Evolutionary conservation across 2,329 filamentous ascomycete genomes (phyloP).

Genomic region (Trichophyton rubrum): DNA sequence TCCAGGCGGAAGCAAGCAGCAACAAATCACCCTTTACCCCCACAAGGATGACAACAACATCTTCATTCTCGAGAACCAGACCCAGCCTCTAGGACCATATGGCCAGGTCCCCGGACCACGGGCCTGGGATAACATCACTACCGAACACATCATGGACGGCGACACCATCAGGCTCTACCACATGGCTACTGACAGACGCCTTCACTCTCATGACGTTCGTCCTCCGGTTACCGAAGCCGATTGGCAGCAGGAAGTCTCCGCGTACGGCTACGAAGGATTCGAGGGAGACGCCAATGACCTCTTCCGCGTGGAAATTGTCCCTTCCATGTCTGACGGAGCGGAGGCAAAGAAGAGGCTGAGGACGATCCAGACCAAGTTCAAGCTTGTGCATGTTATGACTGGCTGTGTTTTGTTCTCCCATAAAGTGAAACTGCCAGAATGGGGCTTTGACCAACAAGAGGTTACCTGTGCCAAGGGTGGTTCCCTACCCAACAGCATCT

Average conservation of each 20-base stretch:
- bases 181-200: conserved; percentile 64
- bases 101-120: conserved; percentile 68
- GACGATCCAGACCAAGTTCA: conserved; percentile 95
- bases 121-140: conserved; percentile 70
- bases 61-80: conserved; percentile 91
- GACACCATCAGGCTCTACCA: conserved; percentile 75
- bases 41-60: conserved; percentile 99
- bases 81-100: conserved; percentile 66
- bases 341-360: conserved; percentile 73
- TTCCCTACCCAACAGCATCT: conserved; percentile 88
- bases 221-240: conserved; percentile 75
- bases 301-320: conserved; percentile 90
- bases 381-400: conserved; percentile 89
- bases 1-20: conserved; percentile 91
- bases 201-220: conserved; percentile 81
- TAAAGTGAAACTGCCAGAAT: conserved; percentile 96
- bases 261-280: conserved; percentile 95
- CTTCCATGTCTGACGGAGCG: conserved; percentile 67
- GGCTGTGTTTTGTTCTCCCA: conserved; percentile 94
- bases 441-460: conserved; percentile 96
- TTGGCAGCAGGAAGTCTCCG: conserved; percentile 93
- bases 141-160: conserved; percentile 62
- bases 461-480: conserved; percentile 92
- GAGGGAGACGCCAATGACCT: conserved; percentile 92
- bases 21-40: conserved; percentile 94